A percentile compares a stretch with the other conserved stretches of the same genome.
phyloP scores from a whole-genome alignment of 345 rosid species.

The Brassica rapa region DNA sequence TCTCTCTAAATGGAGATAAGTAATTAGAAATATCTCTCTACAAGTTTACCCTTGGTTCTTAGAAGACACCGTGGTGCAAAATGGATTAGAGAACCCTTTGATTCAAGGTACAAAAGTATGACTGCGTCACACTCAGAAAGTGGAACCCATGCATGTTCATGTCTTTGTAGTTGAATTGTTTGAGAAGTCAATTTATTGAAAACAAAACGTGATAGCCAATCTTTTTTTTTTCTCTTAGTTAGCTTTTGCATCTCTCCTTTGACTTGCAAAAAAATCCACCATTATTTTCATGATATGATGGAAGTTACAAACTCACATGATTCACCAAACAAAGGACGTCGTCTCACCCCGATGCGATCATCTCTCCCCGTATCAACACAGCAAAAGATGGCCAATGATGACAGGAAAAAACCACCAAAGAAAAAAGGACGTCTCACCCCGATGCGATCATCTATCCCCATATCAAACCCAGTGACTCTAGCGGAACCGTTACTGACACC shows the following conservation, averaged over 20 bases:
- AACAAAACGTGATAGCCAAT: slow-evolving; percentile 33
- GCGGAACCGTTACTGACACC: slow-evolving; percentile 18
- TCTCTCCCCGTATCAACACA: slow-evolving; percentile 6
- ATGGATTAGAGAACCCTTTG: slow-evolving; percentile 16
- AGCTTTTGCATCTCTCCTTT: slow-evolving; percentile 5
- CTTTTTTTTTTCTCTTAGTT: slow-evolving; percentile 30
- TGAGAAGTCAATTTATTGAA: slow-evolving; percentile 14
- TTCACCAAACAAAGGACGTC: slow-evolving; percentile 18
- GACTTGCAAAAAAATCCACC: slow-evolving; percentile 17
- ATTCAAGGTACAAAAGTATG: not conserved
- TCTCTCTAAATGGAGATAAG: not conserved
- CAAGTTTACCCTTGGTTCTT: slow-evolving; percentile 6
- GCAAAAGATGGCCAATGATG: slow-evolving; percentile 16
- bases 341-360: slow-evolving; percentile 1
- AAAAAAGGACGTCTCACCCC: slow-evolving; percentile 30
- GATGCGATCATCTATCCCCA: slow-evolving; percentile 17
- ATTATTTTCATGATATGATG: slow-evolving; percentile 17
- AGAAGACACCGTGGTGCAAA: slow-evolving; percentile 12
- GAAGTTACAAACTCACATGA: slow-evolving; percentile 30
- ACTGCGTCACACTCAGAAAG: slow-evolving; percentile 21
- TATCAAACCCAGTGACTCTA: slow-evolving; percentile 15
- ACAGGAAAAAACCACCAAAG: slow-evolving; percentile 12
- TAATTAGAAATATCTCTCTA: not conserved
- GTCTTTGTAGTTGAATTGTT: slow-evolving; percentile 27
- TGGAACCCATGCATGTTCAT: slow-evolving; percentile 35